Base-by-base conservation (phyloP, 495 filamentous ascomycete genomes). In the Hypoxylon trugodes region DNA sequence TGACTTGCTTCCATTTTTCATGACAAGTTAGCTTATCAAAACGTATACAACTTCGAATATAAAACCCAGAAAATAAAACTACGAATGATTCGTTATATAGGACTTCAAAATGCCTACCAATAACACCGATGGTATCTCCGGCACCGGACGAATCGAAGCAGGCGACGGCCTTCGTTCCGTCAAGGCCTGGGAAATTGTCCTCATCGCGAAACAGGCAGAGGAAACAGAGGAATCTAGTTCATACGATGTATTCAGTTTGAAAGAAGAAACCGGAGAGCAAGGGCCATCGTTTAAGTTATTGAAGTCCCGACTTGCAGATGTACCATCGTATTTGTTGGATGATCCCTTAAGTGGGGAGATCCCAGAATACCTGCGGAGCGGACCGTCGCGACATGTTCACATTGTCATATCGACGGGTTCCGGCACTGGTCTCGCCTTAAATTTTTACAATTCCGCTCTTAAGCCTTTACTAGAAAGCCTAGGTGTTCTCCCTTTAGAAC, bases 371-470 rank as follows among this genome's bases (percentile, higher is more conserved):
- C 58, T 84, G n/a, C 59, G 50, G 10, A 66, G 62, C 9, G 53
- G 54, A 2, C 56, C 69, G 5, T 60, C 48, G 15, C 62, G 69
- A 4, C 47, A 43, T 10, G 28, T 92, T 0, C 82, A 91, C 59
- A 73, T 96, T 38, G 68, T 97, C 25, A 79, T 96, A 46, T 96
- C 92, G 4, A 89, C 84, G 0, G 72, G 70, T 7, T 95, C 93
- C 0, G 93, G 93, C 1, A 87, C 85, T 0, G 83, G 87, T 3
- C 76, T 77, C 13, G 89, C 90, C 0, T 64, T 73, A 7, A 33
- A 59, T 0, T 85, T 90, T 62, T 93, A 78, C 66, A 66, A 84
- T 0, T 55, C 75, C 16, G 71, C 87, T 2, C 57, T 96, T 12
- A 71, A 77, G 38, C 88, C 87, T 1, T 65, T 93, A 0, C 72